Percentiles rank a stretch among this genome's conserved stretches.
phyloP scores from a whole-genome alignment of 345 rosid genomes.

The Ceriops zippeliana region DNA sequence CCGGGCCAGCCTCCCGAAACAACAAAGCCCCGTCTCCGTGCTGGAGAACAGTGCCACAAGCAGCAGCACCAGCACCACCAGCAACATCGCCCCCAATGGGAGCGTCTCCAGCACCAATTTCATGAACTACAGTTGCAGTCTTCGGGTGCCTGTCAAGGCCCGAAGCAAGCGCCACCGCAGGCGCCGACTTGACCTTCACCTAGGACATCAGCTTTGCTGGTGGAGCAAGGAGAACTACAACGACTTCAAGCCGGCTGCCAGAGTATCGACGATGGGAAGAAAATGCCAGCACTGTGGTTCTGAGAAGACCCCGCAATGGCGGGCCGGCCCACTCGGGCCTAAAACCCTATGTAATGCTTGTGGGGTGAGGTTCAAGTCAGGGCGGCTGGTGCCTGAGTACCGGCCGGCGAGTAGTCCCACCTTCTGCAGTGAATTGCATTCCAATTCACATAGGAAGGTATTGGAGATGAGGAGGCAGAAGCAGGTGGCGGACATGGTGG shows the following conservation, averaged over 20 bases:
- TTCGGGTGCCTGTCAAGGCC: slow-evolving; percentile 47
- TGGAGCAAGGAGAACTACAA: slow-evolving; percentile 28
- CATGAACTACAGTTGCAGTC: slow-evolving; percentile 40
- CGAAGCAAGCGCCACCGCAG: slow-evolving; percentile 56
- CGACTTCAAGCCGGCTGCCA: slow-evolving; percentile 11
- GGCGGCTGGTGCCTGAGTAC: slow-evolving; percentile 78
- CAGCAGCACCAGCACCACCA: slow-evolving; percentile 31
- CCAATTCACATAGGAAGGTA: slow-evolving; percentile 80
- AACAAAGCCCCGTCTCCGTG: slow-evolving; percentile 59
- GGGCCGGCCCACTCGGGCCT: slow-evolving; percentile 76
- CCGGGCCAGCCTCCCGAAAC: slow-evolving; percentile 33
- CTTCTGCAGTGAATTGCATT: slow-evolving; percentile 54
- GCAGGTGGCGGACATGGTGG: slow-evolving; percentile 27
- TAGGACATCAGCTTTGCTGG: slow-evolving; percentile 19
- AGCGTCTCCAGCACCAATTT: slow-evolving; percentile 22
- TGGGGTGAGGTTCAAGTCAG: slow-evolving; percentile 84
- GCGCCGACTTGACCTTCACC: slow-evolving; percentile 35
- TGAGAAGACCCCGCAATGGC: slow-evolving; percentile 90
- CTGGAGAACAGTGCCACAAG: slow-evolving; percentile 54
- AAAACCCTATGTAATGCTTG: slow-evolving; percentile 88
- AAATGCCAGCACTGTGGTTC: slow-evolving; percentile 80
- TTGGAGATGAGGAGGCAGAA: slow-evolving; percentile 72
- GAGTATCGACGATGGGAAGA: slow-evolving; percentile 44
- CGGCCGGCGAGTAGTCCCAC: slow-evolving; percentile 80
- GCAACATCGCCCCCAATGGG: slow-evolving; percentile 19